Percentiles rank a stretch among this genome's conserved stretches.
These are phyloP conservation scores for Camelina neglecta DNA, from an alignment of 345 rosid genomes.

Conservation along the genomic window DNA sequence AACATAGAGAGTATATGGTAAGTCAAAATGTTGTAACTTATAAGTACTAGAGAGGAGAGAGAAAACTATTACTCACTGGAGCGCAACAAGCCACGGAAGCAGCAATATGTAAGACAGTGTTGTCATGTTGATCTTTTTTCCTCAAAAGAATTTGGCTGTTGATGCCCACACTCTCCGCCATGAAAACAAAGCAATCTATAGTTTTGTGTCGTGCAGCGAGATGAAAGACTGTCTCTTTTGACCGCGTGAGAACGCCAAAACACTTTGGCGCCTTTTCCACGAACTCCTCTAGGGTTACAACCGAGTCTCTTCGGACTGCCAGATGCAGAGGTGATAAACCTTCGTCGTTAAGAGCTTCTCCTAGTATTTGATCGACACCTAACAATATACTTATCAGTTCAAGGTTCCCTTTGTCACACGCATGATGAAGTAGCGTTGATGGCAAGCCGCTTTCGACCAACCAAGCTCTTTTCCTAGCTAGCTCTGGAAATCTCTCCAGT, in stretches of 20 bases:
- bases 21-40: too few relatives aligned
- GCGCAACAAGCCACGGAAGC: constrained; percentile 44
- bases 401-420: constrained; percentile 56
- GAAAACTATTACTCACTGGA: constrained; percentile 26
- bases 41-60: background rate
- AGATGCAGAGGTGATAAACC: constrained; percentile 60
- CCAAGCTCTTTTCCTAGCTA: constrained; percentile 34
- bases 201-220: constrained; percentile 53
- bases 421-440: constrained; percentile 48
- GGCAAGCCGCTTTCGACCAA: constrained; percentile 1
- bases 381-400: constrained; percentile 53
- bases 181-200: constrained; percentile 49
- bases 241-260: background rate
- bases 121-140: constrained; percentile 48
- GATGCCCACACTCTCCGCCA: constrained; percentile 45
- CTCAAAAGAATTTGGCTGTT: constrained; percentile 39
- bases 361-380: constrained; percentile 44
- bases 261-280: constrained; percentile 30
- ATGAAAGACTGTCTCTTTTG: constrained; percentile 56
- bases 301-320: constrained; percentile 56
- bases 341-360: constrained; percentile 42
- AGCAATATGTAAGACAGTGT: constrained; percentile 61
- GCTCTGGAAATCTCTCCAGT: constrained; percentile 33
- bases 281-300: constrained; percentile 51
- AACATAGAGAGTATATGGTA: too few relatives aligned